A percentile compares a stretch with the other conserved stretches of the same genome.
phyloP scores from a whole-genome alignment of 768 basidiomycete species.

The Lactifluus hygrophoroides region DNA sequence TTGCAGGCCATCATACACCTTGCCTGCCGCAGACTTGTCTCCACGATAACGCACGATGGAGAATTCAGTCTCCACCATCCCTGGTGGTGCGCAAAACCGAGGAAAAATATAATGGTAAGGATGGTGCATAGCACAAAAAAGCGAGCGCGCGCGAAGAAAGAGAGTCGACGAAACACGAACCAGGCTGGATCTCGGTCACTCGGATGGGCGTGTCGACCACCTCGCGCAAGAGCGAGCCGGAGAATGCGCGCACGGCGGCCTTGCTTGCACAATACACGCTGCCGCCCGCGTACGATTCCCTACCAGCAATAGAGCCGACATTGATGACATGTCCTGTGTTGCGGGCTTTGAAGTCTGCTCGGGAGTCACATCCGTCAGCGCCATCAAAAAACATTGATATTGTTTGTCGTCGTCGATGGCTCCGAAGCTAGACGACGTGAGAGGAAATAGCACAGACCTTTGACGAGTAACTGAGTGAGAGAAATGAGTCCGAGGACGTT shows the following conservation, averaged over 20 bases:
- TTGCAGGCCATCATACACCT: constrained; percentile 83
- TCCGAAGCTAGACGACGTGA: constrained; percentile 42
- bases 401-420: too few species aligned
- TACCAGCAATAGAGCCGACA: constrained; percentile 82
- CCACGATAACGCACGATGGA: constrained; percentile 86
- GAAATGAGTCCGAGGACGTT: constrained; percentile 79
- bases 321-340: constrained; percentile 88
- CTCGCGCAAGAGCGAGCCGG: constrained; percentile 70
- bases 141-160: background rate
- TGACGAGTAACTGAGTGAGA: constrained; percentile 56
- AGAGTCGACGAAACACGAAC: constrained; percentile 31
- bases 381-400: too few species aligned
- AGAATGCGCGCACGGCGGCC: constrained; percentile 80
- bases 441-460: constrained; percentile 21
- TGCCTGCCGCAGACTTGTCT: constrained; percentile 70
- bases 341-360: constrained; percentile 23
- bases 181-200: constrained; percentile 92
- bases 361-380: too few species aligned
- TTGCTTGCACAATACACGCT: constrained; percentile 92
- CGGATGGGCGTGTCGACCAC: constrained; percentile 89
- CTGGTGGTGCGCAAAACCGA: constrained; percentile 26
- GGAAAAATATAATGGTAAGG: constrained; percentile 11
- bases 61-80: constrained; percentile 90
- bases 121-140: background rate
- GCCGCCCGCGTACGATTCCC: constrained; percentile 74